Percentiles rank a stretch among this genome's conserved stretches.
phyloP scores from a whole-genome alignment of 2,329 filamentous ascomycete genomes.

The Exophiala spinifera region DNA sequence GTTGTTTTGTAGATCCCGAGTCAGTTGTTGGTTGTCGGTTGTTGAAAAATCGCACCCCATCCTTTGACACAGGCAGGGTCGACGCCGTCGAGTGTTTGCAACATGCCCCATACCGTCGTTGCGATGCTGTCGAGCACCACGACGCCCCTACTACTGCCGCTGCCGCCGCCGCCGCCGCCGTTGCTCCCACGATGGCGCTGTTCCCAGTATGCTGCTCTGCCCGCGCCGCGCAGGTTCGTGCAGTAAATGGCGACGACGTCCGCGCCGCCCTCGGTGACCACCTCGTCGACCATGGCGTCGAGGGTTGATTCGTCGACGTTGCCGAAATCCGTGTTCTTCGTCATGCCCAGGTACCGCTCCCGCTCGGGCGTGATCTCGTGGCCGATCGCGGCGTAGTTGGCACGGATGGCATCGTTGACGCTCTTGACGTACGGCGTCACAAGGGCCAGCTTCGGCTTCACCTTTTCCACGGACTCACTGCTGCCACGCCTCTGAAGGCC shows the following conservation, averaged over 20 bases:
- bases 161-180: no score
- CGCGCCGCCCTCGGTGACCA: slow-evolving; percentile 29
- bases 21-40: no score
- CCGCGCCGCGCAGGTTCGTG: slow-evolving; percentile 44
- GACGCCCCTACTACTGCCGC: no score
- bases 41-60: slow-evolving; percentile 37
- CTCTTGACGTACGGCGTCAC: slow-evolving; percentile 45
- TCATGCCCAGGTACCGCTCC: slow-evolving; percentile 37
- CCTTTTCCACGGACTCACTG: background rate
- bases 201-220: slow-evolving; percentile 41
- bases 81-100: slow-evolving; percentile 33
- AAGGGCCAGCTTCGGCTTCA: slow-evolving; percentile 36
- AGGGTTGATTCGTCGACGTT: slow-evolving; percentile 33
- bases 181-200: slow-evolving; percentile 14
- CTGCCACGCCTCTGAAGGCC: no score
- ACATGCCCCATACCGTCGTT: slow-evolving; percentile 44
- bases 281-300: slow-evolving; percentile 15
- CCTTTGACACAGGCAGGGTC: slow-evolving; percentile 27
- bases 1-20: no score
- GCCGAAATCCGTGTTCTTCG: slow-evolving; percentile 41
- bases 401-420: slow-evolving; percentile 42
- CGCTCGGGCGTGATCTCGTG: slow-evolving; percentile 5
- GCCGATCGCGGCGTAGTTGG: slow-evolving; percentile 31
- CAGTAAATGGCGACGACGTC: slow-evolving; percentile 43
- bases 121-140: slow-evolving; percentile 44